Evolutionary conservation across 1,284 basidiomycete species (phyloP), one percentile per base, ranked within the genome.

Genomic region (Fomitopsis pinicola): DNA sequence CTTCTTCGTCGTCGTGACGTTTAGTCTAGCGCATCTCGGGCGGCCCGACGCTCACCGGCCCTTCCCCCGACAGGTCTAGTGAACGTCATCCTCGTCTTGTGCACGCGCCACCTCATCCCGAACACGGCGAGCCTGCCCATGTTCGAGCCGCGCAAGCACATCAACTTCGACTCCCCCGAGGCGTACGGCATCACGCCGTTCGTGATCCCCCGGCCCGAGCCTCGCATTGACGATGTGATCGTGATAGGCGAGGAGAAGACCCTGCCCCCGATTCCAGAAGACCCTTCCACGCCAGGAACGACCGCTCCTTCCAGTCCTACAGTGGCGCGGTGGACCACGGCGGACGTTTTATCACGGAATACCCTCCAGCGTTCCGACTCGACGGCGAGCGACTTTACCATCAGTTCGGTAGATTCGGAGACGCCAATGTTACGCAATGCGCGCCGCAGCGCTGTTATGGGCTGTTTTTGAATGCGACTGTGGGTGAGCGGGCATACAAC

Each of bases 101-200:
- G 65, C 28, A 76, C 73, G 33, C 69, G 70, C 38, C 70, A 67
- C 12, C 62, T 68, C 55, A 67, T 77, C 33, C 72, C 75, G 12
- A 69, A 72, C 57, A 62, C 66, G 22, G 55, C 57, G 8, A 59
- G 64, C 10, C 63, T 75, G 6, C 74, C 74, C 1, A 59, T 69
- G 22, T 69, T 75, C 55, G 66, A 63, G 10, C 71, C 71, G 12
- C 66, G 75, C 58, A 64, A 69, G 63, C 60, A 58, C 15, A 58
- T 75, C 55, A 68, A 71, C 62, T 56, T 69, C 35, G 62, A 58
- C 15, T 68, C 69, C 0, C 61, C 68, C 14, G 69, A 63, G 54
- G 67, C 66, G 30, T 57, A 61, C 12, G 75, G 75, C 17, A 73
- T 76, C 57, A 75, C 75, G 3, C 76, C 76, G 12, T 76, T 73